phyloP scores from a whole-genome alignment of 805 yeast genomes.

The Saccharomycopsis lassenensis region DNA sequence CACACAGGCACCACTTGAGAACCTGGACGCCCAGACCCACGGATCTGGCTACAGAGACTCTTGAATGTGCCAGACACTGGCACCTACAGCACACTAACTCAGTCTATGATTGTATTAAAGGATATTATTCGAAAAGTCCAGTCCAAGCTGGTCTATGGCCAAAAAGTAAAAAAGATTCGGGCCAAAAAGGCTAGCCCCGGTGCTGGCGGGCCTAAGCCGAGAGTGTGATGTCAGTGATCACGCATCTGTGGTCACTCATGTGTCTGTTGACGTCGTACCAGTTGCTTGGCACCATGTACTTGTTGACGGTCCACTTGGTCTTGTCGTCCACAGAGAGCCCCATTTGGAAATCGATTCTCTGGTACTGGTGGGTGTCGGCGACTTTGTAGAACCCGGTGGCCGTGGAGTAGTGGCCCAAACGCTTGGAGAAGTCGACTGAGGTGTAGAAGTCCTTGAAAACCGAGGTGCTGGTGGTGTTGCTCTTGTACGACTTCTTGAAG shows the following conservation, averaged over 20 bases:
- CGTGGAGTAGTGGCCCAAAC: constrained; percentile 29
- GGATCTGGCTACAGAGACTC: too few relatives aligned
- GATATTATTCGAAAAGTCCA: too few relatives aligned
- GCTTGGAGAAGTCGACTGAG: constrained; percentile 18
- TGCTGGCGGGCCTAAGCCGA: too few relatives aligned
- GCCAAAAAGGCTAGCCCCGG: too few relatives aligned
- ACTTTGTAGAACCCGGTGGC: constrained; percentile 30
- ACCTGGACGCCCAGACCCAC: too few relatives aligned
- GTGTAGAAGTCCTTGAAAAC: constrained; percentile 23
- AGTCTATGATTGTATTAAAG: too few relatives aligned
- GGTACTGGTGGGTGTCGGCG: constrained; percentile 18
- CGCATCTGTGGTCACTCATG: constrained; percentile 10
- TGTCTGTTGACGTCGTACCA: constrained; percentile 7
- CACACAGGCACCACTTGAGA: too few relatives aligned
- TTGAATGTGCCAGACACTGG: too few relatives aligned
- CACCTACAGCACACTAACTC: too few relatives aligned
- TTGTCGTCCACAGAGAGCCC: background rate
- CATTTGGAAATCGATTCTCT: constrained; percentile 33
- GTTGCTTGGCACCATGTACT: constrained; percentile 8
- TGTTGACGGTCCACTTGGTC: constrained; percentile 1
- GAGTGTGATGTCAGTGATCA: constrained; percentile 6
- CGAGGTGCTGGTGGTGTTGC: constrained; percentile 19
- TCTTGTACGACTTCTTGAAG: constrained; percentile 20
- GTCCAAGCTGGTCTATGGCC: too few relatives aligned
- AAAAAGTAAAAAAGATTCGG: too few relatives aligned